Percentiles rank a stretch among this genome's conserved stretches.
Evolutionary conservation across 2,329 filamentous ascomycete genomes (phyloP).

Genomic region (Hymenoscyphus scutula): DNA sequence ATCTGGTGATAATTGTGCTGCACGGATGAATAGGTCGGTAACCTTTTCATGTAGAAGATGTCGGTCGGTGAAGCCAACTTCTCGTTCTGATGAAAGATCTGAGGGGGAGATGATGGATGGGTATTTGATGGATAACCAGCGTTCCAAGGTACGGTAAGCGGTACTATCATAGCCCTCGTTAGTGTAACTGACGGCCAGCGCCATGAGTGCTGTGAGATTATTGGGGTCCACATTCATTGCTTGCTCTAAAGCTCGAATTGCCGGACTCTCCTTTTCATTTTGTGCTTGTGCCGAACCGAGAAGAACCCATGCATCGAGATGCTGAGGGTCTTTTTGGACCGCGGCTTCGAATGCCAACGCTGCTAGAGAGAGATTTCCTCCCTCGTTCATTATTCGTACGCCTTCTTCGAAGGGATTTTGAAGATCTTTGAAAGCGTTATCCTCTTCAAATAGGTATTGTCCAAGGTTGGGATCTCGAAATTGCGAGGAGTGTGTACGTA

Average conservation of each 20-base stretch:
- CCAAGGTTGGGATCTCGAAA: constrained; percentile 77
- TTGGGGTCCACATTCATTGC: constrained; percentile 83
- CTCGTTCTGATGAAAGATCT: constrained; percentile 70
- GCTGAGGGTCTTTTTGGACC: constrained; percentile 81
- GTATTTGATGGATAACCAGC: constrained; percentile 96
- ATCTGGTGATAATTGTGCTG: constrained; percentile 85
- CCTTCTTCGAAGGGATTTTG: constrained; percentile 90
- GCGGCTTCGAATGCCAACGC: constrained; percentile 95
- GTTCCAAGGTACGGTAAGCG: constrained; percentile 91
- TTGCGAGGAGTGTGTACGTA: constrained; percentile 61
- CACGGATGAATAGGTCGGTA: constrained; percentile 85
- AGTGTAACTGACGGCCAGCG: constrained; percentile 91
- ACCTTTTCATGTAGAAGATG: constrained; percentile 86
- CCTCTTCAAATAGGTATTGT: constrained; percentile 90
- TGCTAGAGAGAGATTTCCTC: constrained; percentile 89
- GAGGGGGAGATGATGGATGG: constrained; percentile 70
- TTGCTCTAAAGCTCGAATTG: constrained; percentile 89
- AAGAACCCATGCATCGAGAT: constrained; percentile 91
- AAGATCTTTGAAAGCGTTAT: constrained; percentile 82
- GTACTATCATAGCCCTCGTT: constrained; percentile 98
- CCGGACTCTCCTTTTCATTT: constrained; percentile 96
- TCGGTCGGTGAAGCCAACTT: constrained; percentile 92
- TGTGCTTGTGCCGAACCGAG: constrained; percentile 92
- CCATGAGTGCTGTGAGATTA: constrained; percentile 90
- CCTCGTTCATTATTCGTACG: constrained; percentile 86